phyloP scores from a whole-genome alignment of 257 asterid genomes.

The Salvia miltiorrhiza region DNA sequence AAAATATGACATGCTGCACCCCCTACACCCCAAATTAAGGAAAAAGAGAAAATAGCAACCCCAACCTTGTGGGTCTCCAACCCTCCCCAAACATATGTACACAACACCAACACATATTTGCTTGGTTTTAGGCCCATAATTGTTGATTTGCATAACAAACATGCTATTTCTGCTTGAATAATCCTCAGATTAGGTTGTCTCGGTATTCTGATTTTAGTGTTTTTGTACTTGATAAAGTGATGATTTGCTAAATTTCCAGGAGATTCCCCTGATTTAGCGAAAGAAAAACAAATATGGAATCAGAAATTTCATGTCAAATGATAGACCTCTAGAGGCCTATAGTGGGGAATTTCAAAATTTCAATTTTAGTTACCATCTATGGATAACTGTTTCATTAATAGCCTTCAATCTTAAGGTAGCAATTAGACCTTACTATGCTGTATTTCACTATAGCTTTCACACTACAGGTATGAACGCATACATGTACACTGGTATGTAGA shows the following conservation, averaged over 20 bases:
- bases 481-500: not conserved
- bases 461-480: not conserved
- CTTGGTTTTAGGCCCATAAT: not conserved
- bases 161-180: not conserved
- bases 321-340: not conserved
- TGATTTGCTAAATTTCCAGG: not conserved
- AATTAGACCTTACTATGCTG: not conserved
- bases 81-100: not conserved
- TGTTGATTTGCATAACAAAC: not conserved
- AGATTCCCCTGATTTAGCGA: slow-evolving; percentile 1
- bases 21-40: not conserved
- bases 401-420: not conserved
- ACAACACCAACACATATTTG: not conserved
- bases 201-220: not conserved
- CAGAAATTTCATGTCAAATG: not conserved
- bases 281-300: not conserved
- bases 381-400: not conserved
- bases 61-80: not conserved
- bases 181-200: not conserved
- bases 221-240: not conserved
- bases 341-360: not conserved
- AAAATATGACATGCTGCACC: no score
- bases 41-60: not conserved
- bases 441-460: not conserved
- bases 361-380: not conserved